Base-by-base conservation (phyloP, 2,329 filamentous ascomycete species). In the Calonectria henricotiae region DNA sequence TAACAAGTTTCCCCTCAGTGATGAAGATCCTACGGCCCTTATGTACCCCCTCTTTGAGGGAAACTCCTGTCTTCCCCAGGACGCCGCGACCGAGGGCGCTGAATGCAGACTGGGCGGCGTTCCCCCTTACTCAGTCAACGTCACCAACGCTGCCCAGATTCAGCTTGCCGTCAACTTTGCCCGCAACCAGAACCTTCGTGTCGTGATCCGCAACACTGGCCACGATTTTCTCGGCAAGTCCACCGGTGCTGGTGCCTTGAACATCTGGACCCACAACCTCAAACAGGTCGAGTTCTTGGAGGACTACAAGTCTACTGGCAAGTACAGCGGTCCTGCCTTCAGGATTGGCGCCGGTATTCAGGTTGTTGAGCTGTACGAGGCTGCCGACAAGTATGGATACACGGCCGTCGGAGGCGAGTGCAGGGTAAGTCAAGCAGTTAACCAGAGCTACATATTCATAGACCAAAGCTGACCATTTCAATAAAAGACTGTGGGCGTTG, bases 251-350 rank as follows among this genome's bases (percentile, higher is more conserved):
- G 90, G 90, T 4, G 83, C 87, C 1, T 79, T 91, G 5, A 83
- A 85, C 9, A 82, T 91, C 61, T 90, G 89, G 85, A 90, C 86
- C 12, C 88, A 90, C 71, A 79, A 85, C 73, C 83, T 90, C 58
- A 86, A 88, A 74, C 80, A 84, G 11, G 71, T 78, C 20, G 55
- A 77, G 67, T 64, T 77, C 30, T 62, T 79, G 32, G 32, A 74
- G 15, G 43, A 73, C 43, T 79, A 78, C 72, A 69, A 76, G 70
- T 73, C 77, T 12, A 39, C 67, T 13, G 67, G 74, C 1, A 25
- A 39, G 11, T 82, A 86, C 77, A 74, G 74, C 4, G 87, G 87
- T 2, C 80, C 84, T 4, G 88, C 88, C 1, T 84, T 90, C 78
- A 89, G 87, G 77, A 79, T 89, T 30, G 88, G 87, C 7, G 83